Evolutionary conservation across 2,329 filamentous ascomycete species (phyloP).

Genomic region (Pyrenophora tritici-repentis): DNA sequence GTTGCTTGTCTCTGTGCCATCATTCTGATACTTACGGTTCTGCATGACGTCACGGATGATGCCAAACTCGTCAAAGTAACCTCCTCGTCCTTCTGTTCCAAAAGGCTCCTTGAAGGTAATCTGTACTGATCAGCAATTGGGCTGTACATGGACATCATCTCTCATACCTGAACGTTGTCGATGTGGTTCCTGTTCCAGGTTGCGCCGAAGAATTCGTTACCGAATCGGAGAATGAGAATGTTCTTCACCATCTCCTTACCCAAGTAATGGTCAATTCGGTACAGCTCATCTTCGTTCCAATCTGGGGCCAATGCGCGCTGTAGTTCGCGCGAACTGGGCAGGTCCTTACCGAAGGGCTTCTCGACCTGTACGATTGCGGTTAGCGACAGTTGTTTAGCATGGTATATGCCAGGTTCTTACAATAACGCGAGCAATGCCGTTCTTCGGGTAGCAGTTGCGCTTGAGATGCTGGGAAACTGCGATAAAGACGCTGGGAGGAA

Average conservation of each 20-base stretch:
- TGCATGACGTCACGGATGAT: slow-evolving; percentile 99
- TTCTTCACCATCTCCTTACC: slow-evolving; percentile 99
- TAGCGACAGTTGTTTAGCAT: slow-evolving; percentile 18
- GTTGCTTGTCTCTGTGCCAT: slow-evolving; percentile 4
- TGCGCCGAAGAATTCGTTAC: slow-evolving; percentile 97
- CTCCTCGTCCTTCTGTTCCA: slow-evolving; percentile 94
- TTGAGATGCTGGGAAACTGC: slow-evolving; percentile 97
- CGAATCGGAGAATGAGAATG: slow-evolving; percentile 95
- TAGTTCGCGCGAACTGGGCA: slow-evolving; percentile 89
- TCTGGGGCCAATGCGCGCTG: slow-evolving; percentile 94
- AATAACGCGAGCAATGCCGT: slow-evolving; percentile 90
- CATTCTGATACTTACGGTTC: slow-evolving; percentile 67
- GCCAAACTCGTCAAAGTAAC: slow-evolving; percentile 99
- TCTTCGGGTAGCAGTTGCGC: slow-evolving; percentile 92
- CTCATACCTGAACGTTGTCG: slow-evolving; percentile 82
- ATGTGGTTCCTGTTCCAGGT: slow-evolving; percentile 99
- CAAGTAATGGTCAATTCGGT: slow-evolving; percentile 98
- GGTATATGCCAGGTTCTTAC: slow-evolving; percentile 57
- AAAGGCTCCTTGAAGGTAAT: slow-evolving; percentile 99
- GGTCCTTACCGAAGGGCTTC: slow-evolving; percentile 98
- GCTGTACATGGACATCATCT: neutral
- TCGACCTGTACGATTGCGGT: slow-evolving; percentile 69
- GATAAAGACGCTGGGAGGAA: slow-evolving; percentile 97
- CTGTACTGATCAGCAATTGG: slow-evolving; percentile 43
- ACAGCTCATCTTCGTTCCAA: slow-evolving; percentile 98